phyloP scores from a whole-genome alignment of 169 alveolate species.

The Plasmodium gonderi region DNA sequence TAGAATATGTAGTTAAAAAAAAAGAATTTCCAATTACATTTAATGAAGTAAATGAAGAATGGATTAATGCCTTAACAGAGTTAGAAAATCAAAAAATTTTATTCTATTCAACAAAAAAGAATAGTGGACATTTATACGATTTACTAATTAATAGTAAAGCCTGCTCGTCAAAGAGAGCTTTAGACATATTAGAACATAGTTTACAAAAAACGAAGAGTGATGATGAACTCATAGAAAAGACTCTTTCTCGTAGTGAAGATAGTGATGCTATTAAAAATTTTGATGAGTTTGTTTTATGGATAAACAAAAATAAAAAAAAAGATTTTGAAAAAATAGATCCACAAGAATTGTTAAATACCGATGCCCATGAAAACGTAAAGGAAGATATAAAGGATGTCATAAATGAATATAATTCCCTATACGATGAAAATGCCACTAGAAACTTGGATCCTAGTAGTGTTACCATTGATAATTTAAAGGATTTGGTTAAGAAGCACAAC shows the following conservation, averaged over 20 bases:
- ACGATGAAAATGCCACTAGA: conserved; percentile 12
- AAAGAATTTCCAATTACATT: conserved; percentile 53
- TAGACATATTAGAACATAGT: conserved; percentile 26
- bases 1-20: conserved; percentile 39
- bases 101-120: conserved; percentile 46
- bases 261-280: conserved; percentile 55
- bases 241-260: conserved; percentile 55
- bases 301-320: conserved; percentile 53
- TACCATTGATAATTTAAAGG: conserved; percentile 64
- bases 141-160: conserved; percentile 71
- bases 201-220: conserved; percentile 33
- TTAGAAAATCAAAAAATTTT: conserved; percentile 71
- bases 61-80: conserved; percentile 63
- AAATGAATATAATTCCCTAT: conserved; percentile 23
- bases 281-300: conserved; percentile 66
- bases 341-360: conserved; percentile 1
- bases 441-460: conserved; percentile 58
- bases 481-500: conserved; percentile 64
- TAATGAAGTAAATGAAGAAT: conserved; percentile 54
- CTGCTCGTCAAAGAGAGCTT: conserved; percentile 66
- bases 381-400: conserved; percentile 40
- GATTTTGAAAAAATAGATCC: conserved; percentile 8
- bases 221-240: conserved; percentile 27
- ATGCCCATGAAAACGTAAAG: conserved; percentile 2
- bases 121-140: conserved; percentile 65